Percentiles rank a stretch among this genome's conserved stretches.
Evolutionary conservation across 1,284 basidiomycete species (phyloP).

Genomic region (Dichomitus squalens): DNA sequence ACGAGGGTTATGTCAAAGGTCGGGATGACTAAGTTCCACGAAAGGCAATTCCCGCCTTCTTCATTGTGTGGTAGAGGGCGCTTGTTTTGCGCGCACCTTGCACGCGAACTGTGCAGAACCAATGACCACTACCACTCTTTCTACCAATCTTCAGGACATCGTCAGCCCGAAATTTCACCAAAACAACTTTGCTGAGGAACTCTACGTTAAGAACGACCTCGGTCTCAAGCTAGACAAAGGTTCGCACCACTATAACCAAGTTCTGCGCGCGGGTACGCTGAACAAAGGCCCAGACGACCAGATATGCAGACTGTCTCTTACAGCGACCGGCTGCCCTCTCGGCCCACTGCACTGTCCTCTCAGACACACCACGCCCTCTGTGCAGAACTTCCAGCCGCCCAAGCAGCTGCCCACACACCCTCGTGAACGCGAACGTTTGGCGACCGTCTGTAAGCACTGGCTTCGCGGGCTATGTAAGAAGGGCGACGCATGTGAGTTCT

Average conservation of each 20-base stretch:
- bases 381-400: constrained; percentile 86
- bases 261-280: background rate
- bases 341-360: constrained; percentile 88
- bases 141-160: constrained; percentile 65
- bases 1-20: background rate
- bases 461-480: constrained; percentile 98
- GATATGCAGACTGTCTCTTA: constrained; percentile 84
- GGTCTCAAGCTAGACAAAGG: constrained; percentile 93
- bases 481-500: constrained; percentile 96
- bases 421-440: constrained; percentile 82
- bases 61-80: constrained; percentile 5
- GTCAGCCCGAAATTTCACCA: constrained; percentile 92
- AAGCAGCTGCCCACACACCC: constrained; percentile 81
- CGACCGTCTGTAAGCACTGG: constrained; percentile 99
- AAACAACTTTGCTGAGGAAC: constrained; percentile 85
- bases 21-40: constrained; percentile 2
- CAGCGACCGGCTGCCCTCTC: constrained; percentile 83
- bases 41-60: constrained; percentile 22
- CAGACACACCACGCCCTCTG: constrained; percentile 86
- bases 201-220: constrained; percentile 83
- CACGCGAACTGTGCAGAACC: constrained; percentile 12
- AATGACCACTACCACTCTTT: constrained; percentile 44
- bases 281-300: constrained; percentile 70
- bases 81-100: constrained; percentile 25
- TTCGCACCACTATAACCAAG: constrained; percentile 37